These are phyloP conservation scores for Alternaria gaisen DNA, from an alignment of 2,329 filamentous ascomycete genomes.

Conservation along the genomic window DNA sequence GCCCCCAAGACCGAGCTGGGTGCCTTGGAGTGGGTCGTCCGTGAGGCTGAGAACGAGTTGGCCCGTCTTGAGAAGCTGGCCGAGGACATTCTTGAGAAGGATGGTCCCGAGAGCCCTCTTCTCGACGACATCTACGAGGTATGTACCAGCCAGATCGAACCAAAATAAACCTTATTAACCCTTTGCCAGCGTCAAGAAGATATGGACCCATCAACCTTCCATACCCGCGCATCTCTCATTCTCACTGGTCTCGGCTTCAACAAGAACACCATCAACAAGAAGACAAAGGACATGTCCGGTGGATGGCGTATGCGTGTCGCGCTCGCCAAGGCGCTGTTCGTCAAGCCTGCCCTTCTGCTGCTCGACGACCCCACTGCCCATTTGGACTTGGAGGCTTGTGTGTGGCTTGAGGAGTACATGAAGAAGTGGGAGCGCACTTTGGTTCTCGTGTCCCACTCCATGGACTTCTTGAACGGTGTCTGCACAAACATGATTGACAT, in stretches of 20 bases:
- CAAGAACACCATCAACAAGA: constrained; percentile 97
- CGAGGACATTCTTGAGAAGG: constrained; percentile 88
- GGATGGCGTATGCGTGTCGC: constrained; percentile 99
- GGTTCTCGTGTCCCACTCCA: constrained; percentile 94
- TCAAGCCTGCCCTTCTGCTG: constrained; percentile 93
- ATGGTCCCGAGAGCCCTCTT: constrained; percentile 89
- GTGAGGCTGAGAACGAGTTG: constrained; percentile 91
- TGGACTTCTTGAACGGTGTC: constrained; percentile 99
- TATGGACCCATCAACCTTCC: constrained; percentile 98
- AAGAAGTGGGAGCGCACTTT: constrained; percentile 99
- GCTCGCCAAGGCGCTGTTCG: constrained; percentile 95
- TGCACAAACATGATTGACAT: constrained; percentile 99
- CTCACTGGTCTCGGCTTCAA: constrained; percentile 99
- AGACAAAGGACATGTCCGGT: constrained; percentile 99
- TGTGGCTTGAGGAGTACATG: constrained; percentile 99
- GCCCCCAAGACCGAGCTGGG: constrained; percentile 88
- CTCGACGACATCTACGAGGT: constrained; percentile 97
- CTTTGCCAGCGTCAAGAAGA: constrained; percentile 84
- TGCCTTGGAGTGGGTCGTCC: constrained; percentile 96
- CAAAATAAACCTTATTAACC: constrained; percentile 11
- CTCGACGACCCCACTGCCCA: constrained; percentile 99
- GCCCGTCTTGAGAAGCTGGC: constrained; percentile 86
- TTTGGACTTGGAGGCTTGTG: constrained; percentile 98
- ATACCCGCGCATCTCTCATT: constrained; percentile 94
- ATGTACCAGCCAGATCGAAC: constrained; percentile 50